These are phyloP conservation scores for Luffa aegyptiaca DNA, from an alignment of 306 rosid species.

Conservation along the genomic window DNA sequence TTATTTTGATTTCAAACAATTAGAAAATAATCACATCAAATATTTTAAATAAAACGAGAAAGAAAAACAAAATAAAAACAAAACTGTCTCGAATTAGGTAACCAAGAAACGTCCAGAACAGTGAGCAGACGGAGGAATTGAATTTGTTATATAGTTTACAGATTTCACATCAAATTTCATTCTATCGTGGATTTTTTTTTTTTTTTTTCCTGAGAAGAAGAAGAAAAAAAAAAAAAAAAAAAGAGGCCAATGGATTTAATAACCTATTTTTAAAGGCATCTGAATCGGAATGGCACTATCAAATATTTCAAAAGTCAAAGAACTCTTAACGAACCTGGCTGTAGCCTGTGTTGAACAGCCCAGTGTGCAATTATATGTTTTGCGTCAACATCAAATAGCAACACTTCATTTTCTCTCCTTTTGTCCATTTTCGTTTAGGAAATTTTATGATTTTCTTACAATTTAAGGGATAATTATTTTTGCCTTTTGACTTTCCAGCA, in stretches of 20 bases:
- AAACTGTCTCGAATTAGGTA: neutral
- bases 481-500: neutral
- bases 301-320: neutral
- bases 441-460: neutral
- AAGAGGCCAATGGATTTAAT: neutral
- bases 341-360: neutral
- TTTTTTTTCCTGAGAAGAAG: too few species aligned
- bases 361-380: neutral
- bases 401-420: neutral
- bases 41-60: neutral
- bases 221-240: too few species aligned
- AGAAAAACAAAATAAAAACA: neutral
- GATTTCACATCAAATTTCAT: neutral
- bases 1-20: neutral
- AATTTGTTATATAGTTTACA: neutral
- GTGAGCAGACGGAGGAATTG: neutral
- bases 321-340: neutral
- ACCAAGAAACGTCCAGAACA: neutral
- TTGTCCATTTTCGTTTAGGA: neutral
- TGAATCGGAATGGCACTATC: neutral
- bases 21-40: neutral
- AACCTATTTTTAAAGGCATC: neutral
- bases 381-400: neutral
- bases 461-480: slow-evolving; percentile 2
- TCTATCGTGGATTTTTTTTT: too few species aligned